Evolutionary conservation across 108 stramenopile species (phyloP), one percentile per base, ranked within the genome.

Genomic region (Nitzschia sp.): DNA sequence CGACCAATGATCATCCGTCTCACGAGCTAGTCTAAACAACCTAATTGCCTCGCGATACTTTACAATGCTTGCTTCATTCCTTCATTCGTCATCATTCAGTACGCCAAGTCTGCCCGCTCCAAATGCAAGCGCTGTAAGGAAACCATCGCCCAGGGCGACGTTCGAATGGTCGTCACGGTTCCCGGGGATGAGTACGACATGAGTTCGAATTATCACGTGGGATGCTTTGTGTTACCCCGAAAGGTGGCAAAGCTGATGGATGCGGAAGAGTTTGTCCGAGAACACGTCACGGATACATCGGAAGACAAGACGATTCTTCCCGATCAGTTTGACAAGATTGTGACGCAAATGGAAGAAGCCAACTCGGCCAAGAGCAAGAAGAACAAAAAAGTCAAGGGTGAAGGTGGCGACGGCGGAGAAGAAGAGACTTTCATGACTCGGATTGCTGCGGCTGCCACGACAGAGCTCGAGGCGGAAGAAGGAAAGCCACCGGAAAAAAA

Each of bases 81-180:
- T n/a, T n/a, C n/a, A 65, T 55, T 29, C 58, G 6, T 41, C 38
- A 41, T 41, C 13, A 41, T 41, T 84, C 69, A 90, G 67, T n/a
- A 58, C 26, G 84, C 91, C 68, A 87, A 87, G 58, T 72, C 76
- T 13, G 84, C 72, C 50, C 80, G 88, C 1, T 45, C 80, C 59
- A 84, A 76, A 35, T 92, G 91, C 75, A 85, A 86, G 38, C 81
- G 75, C 25, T 92, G 86, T 81, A 92, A 89, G 69, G 86, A 86
- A 69, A 59, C 44, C 25, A 92, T 92, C 46, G 66, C 36, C 34
- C 86, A 84, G 70, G 86, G 59, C 30, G 83, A 80, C 13, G 55
- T 88, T 6, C 82, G 88, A 2, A 76, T 90, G 57, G 68, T 69
- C 0, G 54, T 63, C 4, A 33, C 31, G 45, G 67, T 68, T 13